These are phyloP conservation scores for Isoetes taiwanensis DNA, from an alignment of 75 land plant species.

Conservation along the genomic window DNA sequence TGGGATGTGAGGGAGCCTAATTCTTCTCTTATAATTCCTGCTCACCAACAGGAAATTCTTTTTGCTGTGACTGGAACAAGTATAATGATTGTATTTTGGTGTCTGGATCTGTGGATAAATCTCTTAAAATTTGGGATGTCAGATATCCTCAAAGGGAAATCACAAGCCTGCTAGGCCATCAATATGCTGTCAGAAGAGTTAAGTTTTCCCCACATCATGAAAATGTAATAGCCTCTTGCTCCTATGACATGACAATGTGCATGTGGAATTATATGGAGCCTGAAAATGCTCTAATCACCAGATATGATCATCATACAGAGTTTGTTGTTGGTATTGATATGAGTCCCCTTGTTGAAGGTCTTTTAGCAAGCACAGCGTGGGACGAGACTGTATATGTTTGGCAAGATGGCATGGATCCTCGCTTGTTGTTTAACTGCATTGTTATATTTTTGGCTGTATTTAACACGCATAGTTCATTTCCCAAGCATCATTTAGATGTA, in stretches of 20 bases:
- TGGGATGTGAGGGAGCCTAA: constrained; percentile 85
- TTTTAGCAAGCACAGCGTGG: constrained; percentile 88
- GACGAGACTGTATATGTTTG: constrained; percentile 89
- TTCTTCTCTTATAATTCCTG: constrained; percentile 64
- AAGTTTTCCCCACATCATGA: constrained; percentile 75
- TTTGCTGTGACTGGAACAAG: constrained; percentile 96
- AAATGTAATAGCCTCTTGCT: constrained; percentile 56
- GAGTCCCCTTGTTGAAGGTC: constrained; percentile 84
- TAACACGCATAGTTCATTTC: no score
- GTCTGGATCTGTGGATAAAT: constrained; percentile 72
- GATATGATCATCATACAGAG: constrained; percentile 89
- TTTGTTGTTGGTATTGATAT: constrained; percentile 84
- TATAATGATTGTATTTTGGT: constrained; percentile 67
- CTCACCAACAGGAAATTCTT: constrained; percentile 70
- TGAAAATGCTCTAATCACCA: constrained; percentile 57
- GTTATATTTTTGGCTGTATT: no score
- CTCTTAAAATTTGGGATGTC: constrained; percentile 79
- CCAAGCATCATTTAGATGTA: no score
- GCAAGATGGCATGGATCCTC: constrained; percentile 87
- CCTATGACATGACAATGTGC: constrained; percentile 90
- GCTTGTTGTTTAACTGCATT: no score
- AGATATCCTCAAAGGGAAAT: constrained; percentile 52
- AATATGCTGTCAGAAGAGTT: constrained; percentile 65
- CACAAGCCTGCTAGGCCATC: constrained; percentile 62
- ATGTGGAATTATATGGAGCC: constrained; percentile 69